A percentile compares a stretch with the other conserved stretches of the same genome.
These are phyloP conservation scores for Tetradesmus obliquus DNA, from an alignment of 139 green algal genomes.

Conservation along the genomic window DNA sequence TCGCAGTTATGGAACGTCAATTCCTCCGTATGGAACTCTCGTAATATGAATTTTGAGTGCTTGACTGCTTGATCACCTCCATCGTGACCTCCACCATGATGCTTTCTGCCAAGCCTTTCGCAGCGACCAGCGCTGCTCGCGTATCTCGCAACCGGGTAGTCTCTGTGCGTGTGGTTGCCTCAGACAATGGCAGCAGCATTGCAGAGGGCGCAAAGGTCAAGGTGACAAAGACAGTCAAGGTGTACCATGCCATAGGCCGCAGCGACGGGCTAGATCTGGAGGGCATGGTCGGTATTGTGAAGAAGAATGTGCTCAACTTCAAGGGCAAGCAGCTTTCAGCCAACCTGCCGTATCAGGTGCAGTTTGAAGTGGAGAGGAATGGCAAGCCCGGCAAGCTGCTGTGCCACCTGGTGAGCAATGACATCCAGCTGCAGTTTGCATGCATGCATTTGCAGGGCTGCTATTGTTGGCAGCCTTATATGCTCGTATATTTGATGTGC, in stretches of 20 bases:
- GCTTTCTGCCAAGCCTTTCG: background rate
- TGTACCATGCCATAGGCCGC: slow-evolving; percentile 70
- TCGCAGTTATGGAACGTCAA: background rate
- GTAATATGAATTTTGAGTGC: background rate
- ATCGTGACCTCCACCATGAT: background rate
- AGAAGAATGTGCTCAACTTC: slow-evolving; percentile 62
- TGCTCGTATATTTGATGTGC: background rate
- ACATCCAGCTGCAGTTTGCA: background rate
- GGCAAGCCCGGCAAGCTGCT: slow-evolving; percentile 68
- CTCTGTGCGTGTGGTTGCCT: background rate
- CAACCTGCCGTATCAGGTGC: slow-evolving; percentile 74
- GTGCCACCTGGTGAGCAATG: slow-evolving; percentile 71
- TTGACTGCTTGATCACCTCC: background rate
- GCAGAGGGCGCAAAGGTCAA: slow-evolving; percentile 60
- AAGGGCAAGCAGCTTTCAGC: slow-evolving; percentile 78
- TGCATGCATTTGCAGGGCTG: background rate
- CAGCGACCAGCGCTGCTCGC: background rate
- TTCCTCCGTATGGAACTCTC: background rate
- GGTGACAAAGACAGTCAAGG: slow-evolving; percentile 60
- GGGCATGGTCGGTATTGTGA: slow-evolving; percentile 72
- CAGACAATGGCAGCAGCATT: slow-evolving; percentile 37
- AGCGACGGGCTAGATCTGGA: slow-evolving; percentile 71
- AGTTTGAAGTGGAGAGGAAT: slow-evolving; percentile 59
- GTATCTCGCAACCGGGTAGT: background rate
- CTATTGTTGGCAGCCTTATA: background rate